A percentile compares a stretch with the other conserved stretches of the same genome.
These are phyloP conservation scores for Lachnellula suecica DNA, from an alignment of 2,329 filamentous ascomycete species.

Conservation along the genomic window DNA sequence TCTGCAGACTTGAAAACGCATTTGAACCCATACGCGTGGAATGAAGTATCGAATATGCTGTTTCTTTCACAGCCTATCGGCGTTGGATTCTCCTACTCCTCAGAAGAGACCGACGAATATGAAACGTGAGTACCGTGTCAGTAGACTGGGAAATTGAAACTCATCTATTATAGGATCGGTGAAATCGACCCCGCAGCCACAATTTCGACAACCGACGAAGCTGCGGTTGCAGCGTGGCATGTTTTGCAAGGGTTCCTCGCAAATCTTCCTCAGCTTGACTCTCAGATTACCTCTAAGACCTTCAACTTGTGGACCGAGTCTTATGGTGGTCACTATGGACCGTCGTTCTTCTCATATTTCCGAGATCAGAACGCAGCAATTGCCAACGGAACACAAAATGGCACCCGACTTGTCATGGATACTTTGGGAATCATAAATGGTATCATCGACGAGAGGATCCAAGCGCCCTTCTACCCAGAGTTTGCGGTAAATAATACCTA, in stretches of 20 bases:
- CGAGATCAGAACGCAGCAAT: conserved; percentile 60
- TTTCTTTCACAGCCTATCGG: conserved; percentile 61
- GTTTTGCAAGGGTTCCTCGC: conserved; percentile 39
- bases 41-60: conserved; percentile 53
- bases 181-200: background rate
- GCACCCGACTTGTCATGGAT: conserved; percentile 46
- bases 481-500: conserved; percentile 44
- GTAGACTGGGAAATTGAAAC: background rate
- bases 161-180: background rate
- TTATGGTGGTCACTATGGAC: conserved; percentile 68
- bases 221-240: conserved; percentile 32
- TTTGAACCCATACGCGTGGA: conserved; percentile 60
- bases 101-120: conserved; percentile 31
- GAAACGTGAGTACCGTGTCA: background rate
- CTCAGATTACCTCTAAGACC: conserved; percentile 41
- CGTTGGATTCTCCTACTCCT: conserved; percentile 54
- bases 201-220: conserved; percentile 10
- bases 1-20: conserved; percentile 41
- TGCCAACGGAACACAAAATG: conserved; percentile 43
- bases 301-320: conserved; percentile 65
- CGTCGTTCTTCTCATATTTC: conserved; percentile 53
- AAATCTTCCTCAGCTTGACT: background rate
- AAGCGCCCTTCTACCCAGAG: conserved; percentile 36
- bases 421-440: conserved; percentile 70
- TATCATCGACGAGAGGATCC: conserved; percentile 59